Percentiles rank a stretch among this genome's conserved stretches.
phyloP scores from a whole-genome alignment of 164 flowering plant species.

The Nymphaea colorata region DNA sequence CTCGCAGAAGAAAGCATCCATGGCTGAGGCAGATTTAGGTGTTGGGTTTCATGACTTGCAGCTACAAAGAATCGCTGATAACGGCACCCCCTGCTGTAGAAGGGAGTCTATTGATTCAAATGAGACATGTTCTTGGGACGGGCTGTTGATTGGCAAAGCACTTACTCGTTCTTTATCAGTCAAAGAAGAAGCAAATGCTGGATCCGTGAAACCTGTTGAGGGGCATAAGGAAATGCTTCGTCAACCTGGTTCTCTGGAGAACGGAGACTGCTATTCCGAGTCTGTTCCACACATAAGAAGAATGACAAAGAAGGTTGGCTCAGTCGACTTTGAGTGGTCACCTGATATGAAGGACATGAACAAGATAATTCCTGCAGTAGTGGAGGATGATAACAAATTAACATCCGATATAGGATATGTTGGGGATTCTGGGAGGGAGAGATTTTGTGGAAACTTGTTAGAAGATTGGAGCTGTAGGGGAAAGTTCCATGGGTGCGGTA shows the following conservation, averaged over 20 bases:
- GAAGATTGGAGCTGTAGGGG: slow-evolving; percentile 3
- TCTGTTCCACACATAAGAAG: slow-evolving; percentile 5
- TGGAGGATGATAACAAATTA: slow-evolving; percentile 1
- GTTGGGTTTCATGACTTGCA: neutral
- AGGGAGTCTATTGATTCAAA: slow-evolving; percentile 6
- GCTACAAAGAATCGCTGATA: slow-evolving; percentile 1
- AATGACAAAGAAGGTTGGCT: slow-evolving; percentile 5
- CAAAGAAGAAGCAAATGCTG: slow-evolving; percentile 1
- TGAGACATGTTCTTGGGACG: slow-evolving; percentile 11
- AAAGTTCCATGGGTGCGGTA: slow-evolving; percentile 11
- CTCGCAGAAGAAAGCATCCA: neutral
- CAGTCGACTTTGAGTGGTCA: slow-evolving; percentile 3
- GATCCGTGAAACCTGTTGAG: neutral
- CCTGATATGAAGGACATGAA: slow-evolving; percentile 5
- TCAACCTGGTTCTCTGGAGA: neutral
- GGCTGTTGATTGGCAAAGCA: slow-evolving; percentile 7
- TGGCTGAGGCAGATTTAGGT: neutral
- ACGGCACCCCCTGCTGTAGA: slow-evolving; percentile 1
- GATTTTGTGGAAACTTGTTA: slow-evolving; percentile 1
- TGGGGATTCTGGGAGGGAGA: slow-evolving; percentile 1
- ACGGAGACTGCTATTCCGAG: neutral
- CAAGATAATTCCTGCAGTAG: neutral
- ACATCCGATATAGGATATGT: neutral
- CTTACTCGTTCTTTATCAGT: slow-evolving; percentile 4
- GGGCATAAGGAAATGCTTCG: neutral